These are phyloP conservation scores for Ophiostoma sp. DNA, from an alignment of 2,329 filamentous ascomycete species.

Conservation along the genomic window DNA sequence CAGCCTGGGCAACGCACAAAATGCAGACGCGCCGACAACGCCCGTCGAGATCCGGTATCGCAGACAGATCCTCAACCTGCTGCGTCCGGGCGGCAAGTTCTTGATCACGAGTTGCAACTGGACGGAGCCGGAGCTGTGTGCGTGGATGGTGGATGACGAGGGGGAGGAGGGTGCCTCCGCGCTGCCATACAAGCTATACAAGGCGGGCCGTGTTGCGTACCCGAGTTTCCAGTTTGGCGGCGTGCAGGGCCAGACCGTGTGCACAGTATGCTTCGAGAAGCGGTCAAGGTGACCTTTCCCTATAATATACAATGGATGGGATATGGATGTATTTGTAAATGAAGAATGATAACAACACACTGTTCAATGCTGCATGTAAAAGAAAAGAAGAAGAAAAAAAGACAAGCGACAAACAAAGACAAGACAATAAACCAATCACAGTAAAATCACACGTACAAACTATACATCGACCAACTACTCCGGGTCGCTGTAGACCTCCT, in stretches of 20 bases:
- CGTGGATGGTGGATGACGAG: conserved; percentile 62
- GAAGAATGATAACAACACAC: background rate
- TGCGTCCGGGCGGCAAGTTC: conserved; percentile 67
- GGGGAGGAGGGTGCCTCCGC: background rate
- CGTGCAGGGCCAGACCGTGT: conserved; percentile 80
- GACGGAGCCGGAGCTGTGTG: conserved; percentile 79
- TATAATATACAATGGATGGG: background rate
- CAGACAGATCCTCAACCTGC: conserved; percentile 59
- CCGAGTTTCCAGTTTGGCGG: conserved; percentile 86
- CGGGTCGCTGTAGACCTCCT: conserved; percentile 27
- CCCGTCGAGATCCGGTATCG: conserved; percentile 71
- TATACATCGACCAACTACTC: conserved; percentile 19
- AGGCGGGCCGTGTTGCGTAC: conserved; percentile 69
- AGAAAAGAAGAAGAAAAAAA: background rate
- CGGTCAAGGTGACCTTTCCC: background rate
- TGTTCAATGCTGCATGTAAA: background rate
- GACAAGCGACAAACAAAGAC: background rate
- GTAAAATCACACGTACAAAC: background rate
- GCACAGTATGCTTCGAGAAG: conserved; percentile 72
- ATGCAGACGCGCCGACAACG: conserved; percentile 27
- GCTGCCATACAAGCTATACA: conserved; percentile 42
- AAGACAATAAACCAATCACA: background rate
- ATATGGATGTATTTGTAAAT: background rate
- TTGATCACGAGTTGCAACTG: conserved; percentile 96
- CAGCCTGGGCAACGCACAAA: conserved; percentile 57